Percentiles rank a stretch among this genome's conserved stretches.
Conservation (phyloP, 1,284 basidiomycete species). For the Cystobasidium sp. region DNA sequence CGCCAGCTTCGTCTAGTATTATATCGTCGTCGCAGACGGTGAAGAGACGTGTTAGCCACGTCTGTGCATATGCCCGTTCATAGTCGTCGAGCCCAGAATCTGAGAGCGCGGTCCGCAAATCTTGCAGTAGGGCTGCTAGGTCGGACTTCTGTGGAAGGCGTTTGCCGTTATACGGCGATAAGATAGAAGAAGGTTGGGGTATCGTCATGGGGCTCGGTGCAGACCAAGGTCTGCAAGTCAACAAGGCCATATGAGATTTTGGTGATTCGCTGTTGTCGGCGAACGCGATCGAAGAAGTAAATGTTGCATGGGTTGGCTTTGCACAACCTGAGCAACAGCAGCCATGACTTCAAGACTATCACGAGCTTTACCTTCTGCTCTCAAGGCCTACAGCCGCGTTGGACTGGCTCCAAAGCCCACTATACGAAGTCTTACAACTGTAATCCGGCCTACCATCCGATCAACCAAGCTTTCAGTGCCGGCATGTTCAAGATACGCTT, state of each 20-base stretch:
- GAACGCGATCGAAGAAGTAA: conserved; percentile 1
- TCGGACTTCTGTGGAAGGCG: neutral
- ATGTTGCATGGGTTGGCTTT: neutral
- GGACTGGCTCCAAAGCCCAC: neutral
- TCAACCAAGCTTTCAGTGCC: conserved; percentile 2
- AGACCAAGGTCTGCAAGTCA: too few species aligned
- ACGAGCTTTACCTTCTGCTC: neutral
- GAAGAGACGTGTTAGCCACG: conserved; percentile 35
- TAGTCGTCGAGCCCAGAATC: neutral
- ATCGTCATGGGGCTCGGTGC: too few species aligned
- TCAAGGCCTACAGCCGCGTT: neutral
- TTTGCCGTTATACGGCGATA: neutral
- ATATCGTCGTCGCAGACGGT: conserved; percentile 13
- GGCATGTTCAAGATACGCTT: conserved; percentile 10
- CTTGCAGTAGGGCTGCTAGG: neutral
- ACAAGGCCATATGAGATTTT: too few species aligned
- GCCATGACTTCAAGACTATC: conserved; percentile 3
- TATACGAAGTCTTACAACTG: neutral
- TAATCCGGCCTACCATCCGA: neutral
- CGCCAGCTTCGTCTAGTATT: conserved; percentile 16
- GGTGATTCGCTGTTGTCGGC: neutral
- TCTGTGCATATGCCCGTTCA: conserved; percentile 9
- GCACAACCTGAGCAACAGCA: neutral
- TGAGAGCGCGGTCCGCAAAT: neutral
- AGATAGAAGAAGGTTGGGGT: too few species aligned